Evolutionary conservation across 495 filamentous ascomycete genomes (phyloP), one percentile per base, ranked within the genome.

Genomic region (Tuber calosporum): DNA sequence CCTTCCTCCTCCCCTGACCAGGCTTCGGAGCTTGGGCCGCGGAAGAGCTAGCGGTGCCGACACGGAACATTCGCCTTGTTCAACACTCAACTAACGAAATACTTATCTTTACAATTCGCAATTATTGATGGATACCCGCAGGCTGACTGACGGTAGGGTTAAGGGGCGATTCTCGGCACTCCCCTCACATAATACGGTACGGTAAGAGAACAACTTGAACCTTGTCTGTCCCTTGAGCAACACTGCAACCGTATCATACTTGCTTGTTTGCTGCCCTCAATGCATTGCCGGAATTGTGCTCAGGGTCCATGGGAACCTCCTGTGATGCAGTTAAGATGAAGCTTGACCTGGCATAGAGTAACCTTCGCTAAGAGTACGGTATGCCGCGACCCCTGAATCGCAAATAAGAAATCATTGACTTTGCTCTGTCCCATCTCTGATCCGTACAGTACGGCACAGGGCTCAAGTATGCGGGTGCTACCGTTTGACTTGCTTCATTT

Each of bases 41-140:
- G 26, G 53, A 62, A 8, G 53, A 17, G 26, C 53, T 62, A 62
- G 9, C 26, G 9, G 13, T 26, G 13, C 13, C 4, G 26, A 19
- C 13, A 17, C 19, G 53, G 53, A 11, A 34, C 11, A 34, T 26
- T 34, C 30, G 26, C 8, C 8, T 8, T 26, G 7, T 58, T 58
- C 15, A 58, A 58, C n/a, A 30, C 11, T 58, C 30, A 62, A 62
- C 26, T 11, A 30, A 5, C 11, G 26, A 62, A 62, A 62, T 62
- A 62, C 53, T 62, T 62, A 62, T 62, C 53, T 62, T 62, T 62
- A 62, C 53, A 62, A 62, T 62, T 62, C 26, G 53, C 53, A 62
- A 62, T 62, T 62, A 62, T 62, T 62, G 53, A 62, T 62, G 30
- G 53, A 62, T 30, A 58, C n/a, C n/a, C n/a, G n/a, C n/a, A n/a